Conservation (phyloP, 495 filamentous ascomycete genomes). For the Daldinia concentrica region DNA sequence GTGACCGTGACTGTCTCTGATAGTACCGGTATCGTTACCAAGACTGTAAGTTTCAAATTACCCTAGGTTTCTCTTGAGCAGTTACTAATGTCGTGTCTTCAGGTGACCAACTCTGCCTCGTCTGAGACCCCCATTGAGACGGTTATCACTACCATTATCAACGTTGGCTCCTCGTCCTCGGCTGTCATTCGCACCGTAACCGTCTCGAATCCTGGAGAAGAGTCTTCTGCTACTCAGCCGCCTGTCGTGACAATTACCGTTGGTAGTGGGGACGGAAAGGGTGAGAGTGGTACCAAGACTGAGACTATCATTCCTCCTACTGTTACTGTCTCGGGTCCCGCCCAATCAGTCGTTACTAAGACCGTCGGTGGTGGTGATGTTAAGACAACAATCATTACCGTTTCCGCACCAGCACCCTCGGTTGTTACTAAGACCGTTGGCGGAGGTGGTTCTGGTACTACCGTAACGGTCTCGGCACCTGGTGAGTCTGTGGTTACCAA, state of each 20-base stretch:
- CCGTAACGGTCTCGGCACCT: conserved; percentile 2
- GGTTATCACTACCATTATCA: conserved; percentile 25
- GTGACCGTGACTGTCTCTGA: conserved; percentile 28
- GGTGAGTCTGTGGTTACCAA: conserved; percentile 7
- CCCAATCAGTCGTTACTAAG: conserved; percentile 8
- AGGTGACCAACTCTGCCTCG: conserved; percentile 5
- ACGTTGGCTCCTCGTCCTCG: conserved; percentile 16
- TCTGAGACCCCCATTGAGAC: conserved; percentile 11
- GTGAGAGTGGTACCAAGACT: conserved; percentile 4
- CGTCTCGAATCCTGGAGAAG: not conserved
- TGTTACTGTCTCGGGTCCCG: conserved; percentile 2
- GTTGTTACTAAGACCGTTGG: conserved; percentile 17
- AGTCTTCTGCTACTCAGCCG: not conserved
- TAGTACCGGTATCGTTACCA: conserved; percentile 18
- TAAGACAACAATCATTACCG: not conserved
- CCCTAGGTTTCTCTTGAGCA: not conserved
- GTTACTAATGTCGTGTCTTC: conserved; percentile 4
- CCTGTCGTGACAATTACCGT: conserved; percentile 35
- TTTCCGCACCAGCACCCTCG: not conserved
- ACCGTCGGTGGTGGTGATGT: not conserved
- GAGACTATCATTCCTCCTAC: conserved; percentile 11
- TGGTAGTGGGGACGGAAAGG: conserved; percentile 5
- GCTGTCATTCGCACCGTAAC: conserved; percentile 25
- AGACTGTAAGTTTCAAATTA: conserved; percentile 17
- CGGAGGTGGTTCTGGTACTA: conserved; percentile 1